Conservation (phyloP, 2,329 filamentous ascomycete genomes). For the Rhynchosporium graminicola region DNA sequence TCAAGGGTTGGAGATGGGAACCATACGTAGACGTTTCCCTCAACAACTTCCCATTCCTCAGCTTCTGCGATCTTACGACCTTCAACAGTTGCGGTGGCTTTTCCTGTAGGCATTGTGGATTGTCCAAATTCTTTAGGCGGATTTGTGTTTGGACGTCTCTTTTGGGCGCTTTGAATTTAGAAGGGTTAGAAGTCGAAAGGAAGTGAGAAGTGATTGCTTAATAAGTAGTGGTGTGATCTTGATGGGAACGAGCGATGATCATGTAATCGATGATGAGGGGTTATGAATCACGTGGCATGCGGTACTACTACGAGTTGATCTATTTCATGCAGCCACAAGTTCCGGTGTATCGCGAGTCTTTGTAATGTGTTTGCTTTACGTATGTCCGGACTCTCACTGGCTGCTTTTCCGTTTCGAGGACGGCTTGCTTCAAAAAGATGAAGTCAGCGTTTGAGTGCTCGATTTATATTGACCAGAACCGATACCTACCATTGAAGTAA, state of each 20-base stretch:
- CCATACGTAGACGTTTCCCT: constrained; percentile 50
- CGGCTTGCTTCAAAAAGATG: neutral
- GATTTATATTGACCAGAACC: no score
- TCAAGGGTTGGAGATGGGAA: constrained; percentile 20
- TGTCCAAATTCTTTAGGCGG: neutral
- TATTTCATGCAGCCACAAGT: neutral
- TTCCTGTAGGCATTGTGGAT: constrained; percentile 48
- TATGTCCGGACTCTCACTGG: neutral
- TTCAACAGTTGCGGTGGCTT: constrained; percentile 20
- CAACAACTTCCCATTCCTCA: constrained; percentile 49
- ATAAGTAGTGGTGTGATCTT: neutral
- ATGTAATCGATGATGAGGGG: constrained; percentile 15
- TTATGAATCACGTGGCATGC: constrained; percentile 2
- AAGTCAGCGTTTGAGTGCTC: no score
- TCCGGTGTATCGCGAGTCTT: neutral
- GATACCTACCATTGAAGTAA: no score
- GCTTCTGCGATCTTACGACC: constrained; percentile 49
- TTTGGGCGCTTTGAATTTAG: neutral
- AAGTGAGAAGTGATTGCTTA: neutral
- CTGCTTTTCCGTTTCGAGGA: neutral
- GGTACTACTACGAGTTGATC: neutral
- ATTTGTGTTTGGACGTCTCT: neutral
- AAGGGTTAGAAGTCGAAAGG: neutral
- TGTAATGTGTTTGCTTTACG: neutral
- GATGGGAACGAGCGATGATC: constrained; percentile 3